These are phyloP conservation scores for Prunus campanulata DNA, from an alignment of 306 rosid genomes.

Conservation along the genomic window DNA sequence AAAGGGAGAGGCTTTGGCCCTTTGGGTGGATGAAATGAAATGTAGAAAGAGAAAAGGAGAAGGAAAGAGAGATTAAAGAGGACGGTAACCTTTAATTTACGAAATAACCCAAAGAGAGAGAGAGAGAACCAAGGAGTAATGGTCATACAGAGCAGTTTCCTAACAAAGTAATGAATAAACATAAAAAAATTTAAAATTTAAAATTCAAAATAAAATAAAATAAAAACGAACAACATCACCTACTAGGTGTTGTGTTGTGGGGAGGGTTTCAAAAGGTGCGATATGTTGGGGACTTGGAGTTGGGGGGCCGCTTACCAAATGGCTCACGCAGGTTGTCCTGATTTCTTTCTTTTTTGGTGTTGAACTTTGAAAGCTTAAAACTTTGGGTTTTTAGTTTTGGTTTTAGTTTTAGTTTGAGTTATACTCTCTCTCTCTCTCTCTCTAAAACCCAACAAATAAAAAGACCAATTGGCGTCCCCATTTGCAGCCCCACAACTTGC, in stretches of 20 bases:
- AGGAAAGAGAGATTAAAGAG: constrained; percentile 47
- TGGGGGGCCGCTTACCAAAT: constrained; percentile 46
- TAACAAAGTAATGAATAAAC: constrained; percentile 21
- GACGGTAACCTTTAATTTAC: constrained; percentile 49
- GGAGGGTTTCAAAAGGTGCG: background rate
- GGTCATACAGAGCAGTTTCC: constrained; percentile 34
- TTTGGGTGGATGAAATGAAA: constrained; percentile 58
- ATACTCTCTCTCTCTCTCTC: background rate
- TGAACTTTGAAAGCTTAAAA: constrained; percentile 13
- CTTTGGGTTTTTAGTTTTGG: constrained; percentile 19
- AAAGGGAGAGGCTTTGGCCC: constrained; percentile 35
- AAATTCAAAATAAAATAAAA: constrained; percentile 4
- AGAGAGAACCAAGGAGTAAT: constrained; percentile 14
- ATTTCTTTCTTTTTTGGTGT: background rate
- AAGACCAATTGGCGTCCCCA: constrained; percentile 30
- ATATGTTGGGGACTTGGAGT: constrained; percentile 13
- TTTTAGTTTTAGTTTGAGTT: background rate
- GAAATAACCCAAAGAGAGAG: constrained; percentile 46
- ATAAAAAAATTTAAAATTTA: background rate
- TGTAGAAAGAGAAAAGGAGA: constrained; percentile 16
- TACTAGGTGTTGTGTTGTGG: background rate
- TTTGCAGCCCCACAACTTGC: constrained; percentile 26
- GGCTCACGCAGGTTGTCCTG: constrained; percentile 11
- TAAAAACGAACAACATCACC: constrained; percentile 15
- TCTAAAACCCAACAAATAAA: constrained; percentile 4